Percentiles rank a stretch among this genome's conserved stretches.
Conservation (phyloP, 208 protist genomes). For the Blechomonas ayalai region DNA sequence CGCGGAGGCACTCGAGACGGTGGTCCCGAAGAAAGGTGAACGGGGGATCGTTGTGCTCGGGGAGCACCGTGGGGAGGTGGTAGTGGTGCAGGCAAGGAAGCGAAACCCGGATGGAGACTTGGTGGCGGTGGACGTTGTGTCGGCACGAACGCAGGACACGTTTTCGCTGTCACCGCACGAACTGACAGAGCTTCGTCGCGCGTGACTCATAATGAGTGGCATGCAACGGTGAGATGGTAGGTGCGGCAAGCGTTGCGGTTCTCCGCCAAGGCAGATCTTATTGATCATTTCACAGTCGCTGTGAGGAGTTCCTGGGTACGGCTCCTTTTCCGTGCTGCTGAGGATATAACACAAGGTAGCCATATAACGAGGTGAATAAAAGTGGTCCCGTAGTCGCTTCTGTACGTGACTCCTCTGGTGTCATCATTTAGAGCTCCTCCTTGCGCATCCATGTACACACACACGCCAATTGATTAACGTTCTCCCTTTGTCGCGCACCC, state of each 20-base stretch:
- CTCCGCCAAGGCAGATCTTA: too few relatives aligned
- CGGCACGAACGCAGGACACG: constrained; percentile 22
- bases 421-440: constrained; percentile 1
- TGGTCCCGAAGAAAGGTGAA: constrained; percentile 61
- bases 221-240: too few relatives aligned
- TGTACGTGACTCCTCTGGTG: too few relatives aligned
- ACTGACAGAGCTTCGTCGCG: constrained; percentile 44
- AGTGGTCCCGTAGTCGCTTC: too few relatives aligned
- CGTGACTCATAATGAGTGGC: too few relatives aligned
- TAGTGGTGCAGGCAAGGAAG: constrained; percentile 26
- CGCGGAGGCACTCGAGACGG: constrained; percentile 52
- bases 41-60: constrained; percentile 60
- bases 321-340: too few relatives aligned
- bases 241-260: too few relatives aligned
- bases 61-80: constrained; percentile 46
- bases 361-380: too few relatives aligned
- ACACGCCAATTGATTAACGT: not conserved
- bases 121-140: constrained; percentile 38
- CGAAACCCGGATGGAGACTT: constrained; percentile 27
- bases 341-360: too few relatives aligned
- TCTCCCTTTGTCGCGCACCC: not conserved
- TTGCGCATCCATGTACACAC: not conserved
- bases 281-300: too few relatives aligned
- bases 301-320: too few relatives aligned
- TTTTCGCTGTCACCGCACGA: constrained; percentile 38